phyloP scores from a whole-genome alignment of 768 basidiomycete species.

The Leccinum subtestaceum region DNA sequence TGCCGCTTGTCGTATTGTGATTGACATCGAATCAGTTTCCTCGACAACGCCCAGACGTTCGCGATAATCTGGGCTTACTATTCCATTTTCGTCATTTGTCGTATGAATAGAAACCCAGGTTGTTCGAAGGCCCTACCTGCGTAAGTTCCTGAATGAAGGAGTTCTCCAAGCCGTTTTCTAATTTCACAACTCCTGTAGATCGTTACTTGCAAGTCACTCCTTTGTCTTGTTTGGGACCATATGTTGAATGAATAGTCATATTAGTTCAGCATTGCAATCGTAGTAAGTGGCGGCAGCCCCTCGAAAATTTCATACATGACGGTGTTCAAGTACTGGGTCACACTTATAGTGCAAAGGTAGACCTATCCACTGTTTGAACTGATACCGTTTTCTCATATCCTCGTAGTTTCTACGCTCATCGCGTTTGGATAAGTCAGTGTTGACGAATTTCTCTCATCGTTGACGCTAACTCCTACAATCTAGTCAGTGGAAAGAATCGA shows the following conservation, averaged over 20 bases:
- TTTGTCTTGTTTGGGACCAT: background rate
- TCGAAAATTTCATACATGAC: background rate
- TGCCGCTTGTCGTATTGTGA: no score
- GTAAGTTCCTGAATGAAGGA: slow-evolving; percentile 7
- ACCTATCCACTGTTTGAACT: background rate
- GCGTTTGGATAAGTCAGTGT: slow-evolving; percentile 28
- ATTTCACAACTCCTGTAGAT: slow-evolving; percentile 1
- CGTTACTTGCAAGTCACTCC: background rate
- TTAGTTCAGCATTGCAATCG: background rate
- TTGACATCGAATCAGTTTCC: slow-evolving; percentile 7
- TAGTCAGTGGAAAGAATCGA: slow-evolving; percentile 22
- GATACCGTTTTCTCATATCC: background rate
- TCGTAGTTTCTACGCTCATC: slow-evolving; percentile 25
- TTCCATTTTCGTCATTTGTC: slow-evolving; percentile 11
- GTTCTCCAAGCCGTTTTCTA: background rate
- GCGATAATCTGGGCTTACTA: background rate
- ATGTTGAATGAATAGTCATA: background rate
- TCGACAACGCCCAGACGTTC: slow-evolving; percentile 6
- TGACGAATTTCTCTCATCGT: background rate
- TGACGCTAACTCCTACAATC: background rate
- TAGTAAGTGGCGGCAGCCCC: slow-evolving; percentile 5
- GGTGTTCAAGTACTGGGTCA: slow-evolving; percentile 12
- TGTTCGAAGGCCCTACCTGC: slow-evolving; percentile 5
- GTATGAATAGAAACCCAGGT: background rate
- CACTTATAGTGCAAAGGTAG: slow-evolving; percentile 24